Conservation (phyloP, 345 rosid genomes). For the Eucalyptus grandis region DNA sequence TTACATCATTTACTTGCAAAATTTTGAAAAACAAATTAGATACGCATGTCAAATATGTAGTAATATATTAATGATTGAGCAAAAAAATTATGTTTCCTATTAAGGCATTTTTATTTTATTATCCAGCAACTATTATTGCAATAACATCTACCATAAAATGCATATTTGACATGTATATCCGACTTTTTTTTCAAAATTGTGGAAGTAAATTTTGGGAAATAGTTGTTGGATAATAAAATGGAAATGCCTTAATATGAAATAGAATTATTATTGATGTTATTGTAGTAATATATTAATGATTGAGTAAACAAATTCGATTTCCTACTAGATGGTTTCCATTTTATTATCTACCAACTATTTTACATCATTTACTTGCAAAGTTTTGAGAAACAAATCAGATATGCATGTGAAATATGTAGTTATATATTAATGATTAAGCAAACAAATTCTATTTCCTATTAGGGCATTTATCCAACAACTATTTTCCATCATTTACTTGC, state of each 20-base stretch:
- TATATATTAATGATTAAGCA: not conserved
- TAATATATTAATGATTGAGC: not conserved
- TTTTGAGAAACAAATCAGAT: not conserved
- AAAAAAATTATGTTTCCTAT: too few relatives aligned
- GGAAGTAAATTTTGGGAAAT: not conserved
- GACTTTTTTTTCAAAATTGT: not conserved
- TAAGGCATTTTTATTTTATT: too few relatives aligned
- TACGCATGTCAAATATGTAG: not conserved
- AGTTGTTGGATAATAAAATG: not conserved
- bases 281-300: too few relatives aligned
- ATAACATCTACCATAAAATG: not conserved
- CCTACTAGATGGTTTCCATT: not conserved
- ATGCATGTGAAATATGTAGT: not conserved
- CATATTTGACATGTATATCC: not conserved
- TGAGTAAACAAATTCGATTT: not conserved
- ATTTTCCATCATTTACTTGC: not conserved
- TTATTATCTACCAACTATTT: not conserved
- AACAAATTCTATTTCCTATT: not conserved
- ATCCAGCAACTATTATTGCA: too few relatives aligned
- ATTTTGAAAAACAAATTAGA: too few relatives aligned
- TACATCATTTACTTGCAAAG: not conserved
- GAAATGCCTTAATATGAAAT: not conserved
- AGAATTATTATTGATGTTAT: too few relatives aligned
- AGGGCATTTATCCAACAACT: not conserved
- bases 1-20: not conserved